Evolutionary conservation across 768 basidiomycete genomes (phyloP), one percentile per base, ranked within the genome.

Genomic region (Suillus lakei): DNA sequence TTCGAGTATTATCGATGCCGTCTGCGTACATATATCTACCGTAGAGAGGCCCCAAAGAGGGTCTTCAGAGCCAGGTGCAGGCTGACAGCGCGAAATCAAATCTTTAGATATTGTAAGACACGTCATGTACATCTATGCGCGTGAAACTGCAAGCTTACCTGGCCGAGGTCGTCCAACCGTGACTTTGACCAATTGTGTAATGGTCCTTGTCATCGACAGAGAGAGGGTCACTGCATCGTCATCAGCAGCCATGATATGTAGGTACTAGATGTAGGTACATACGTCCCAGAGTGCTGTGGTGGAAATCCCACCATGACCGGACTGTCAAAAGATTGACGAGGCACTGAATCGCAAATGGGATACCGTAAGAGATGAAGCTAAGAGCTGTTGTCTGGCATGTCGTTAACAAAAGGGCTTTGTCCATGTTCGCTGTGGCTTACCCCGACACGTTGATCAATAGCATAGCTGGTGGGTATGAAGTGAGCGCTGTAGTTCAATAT

Each of bases 91-190:
- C 13, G 75, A 62, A 55, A 76, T 71, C 34, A 76, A 10, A 41
- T 76, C 76, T 76, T 32, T 12, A 23, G 5, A 32, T 15, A 43
- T 59, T 9, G 13, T 58, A 23, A 59, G 56, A 12, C 12, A 28
- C 26, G 38, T 5, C 8, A 26, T 4, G 23, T 16, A 10, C n/a
- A 56, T 15, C 38, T 21, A 26, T 26, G 36, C 5, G 36, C 38
- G 41, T 15, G 28, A 62, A 53, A 12, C 10, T 21, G 21, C 30
- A 54, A 54, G 30, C 73, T 38, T 67, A 89, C 92, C 94, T 55
- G 95, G 95, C 16, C 96, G 86, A 9, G 96, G 95, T 12, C 96
- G 87, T 12, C 95, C 96, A 59, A 97, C 97, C 4, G 89, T 86
- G 44, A 93, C 79, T 76, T 98, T 98, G 63, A 88, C 81, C 63